Evolutionary conservation across 768 basidiomycete species (phyloP), one percentile per base, ranked within the genome.

Genomic region (button mushroom (Agaricus bisporus)): DNA sequence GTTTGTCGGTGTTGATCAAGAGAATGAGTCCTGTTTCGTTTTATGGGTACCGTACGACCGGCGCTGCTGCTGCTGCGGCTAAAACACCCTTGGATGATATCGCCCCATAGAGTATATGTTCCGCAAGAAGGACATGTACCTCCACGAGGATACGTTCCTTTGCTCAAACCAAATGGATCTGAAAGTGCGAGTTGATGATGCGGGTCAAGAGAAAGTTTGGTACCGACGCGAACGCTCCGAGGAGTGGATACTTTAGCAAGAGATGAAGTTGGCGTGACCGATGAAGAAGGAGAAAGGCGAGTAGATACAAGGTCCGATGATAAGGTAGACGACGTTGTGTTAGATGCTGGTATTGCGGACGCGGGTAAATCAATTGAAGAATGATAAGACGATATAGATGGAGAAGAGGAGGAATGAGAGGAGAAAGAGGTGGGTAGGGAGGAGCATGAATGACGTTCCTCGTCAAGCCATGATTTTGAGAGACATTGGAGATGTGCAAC

Each of bases 51-150:
- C 20, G 70, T 67, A 25, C 59, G 59, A 5, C 72, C 71, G 15
- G 66, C 57, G 20, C 64, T 66, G 20, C 64, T 58, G 20, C 64
- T 66, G 20, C 64, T 66, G 25, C 84, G 74, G 15, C 84, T 73
- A 62, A 80, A 84, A 59, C 76, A 80, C 2, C 82, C 85, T 12
- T 79, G 74, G 26, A 87, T 67, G 18, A 88, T 64, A 59, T 88
- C 85, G 5, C 86, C 86, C 86, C 85, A 88, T 0, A 88, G 71
- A 4, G 72, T 73, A 59, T 85, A 87, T 0, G 68, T 63, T 4
- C 62, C 56, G 57, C 86, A 88, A 1, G 70, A 67, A 11, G 58
- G 64, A 60, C 86, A 88, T 20, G 65, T 59, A 5, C 86, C 86
- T 6, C 85, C 85, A 38, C 86, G 74, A 4, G 86, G 85, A 39